Evolutionary conservation across 2,329 filamentous ascomycete genomes (phyloP).

Genomic region (Epichloe baconii): DNA sequence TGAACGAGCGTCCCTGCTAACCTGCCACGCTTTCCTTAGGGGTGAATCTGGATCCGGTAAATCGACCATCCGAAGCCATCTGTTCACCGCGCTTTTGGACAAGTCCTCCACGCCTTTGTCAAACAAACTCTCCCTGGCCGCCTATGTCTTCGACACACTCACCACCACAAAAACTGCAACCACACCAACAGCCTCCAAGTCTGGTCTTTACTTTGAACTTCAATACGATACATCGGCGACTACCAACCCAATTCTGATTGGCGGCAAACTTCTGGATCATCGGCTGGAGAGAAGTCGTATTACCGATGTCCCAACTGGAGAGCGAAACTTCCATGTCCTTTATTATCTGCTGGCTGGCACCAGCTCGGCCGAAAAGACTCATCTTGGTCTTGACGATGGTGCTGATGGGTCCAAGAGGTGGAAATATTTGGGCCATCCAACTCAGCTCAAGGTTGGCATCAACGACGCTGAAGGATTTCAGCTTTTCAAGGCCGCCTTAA

Average conservation of each 20-base stretch:
- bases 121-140: constrained; percentile 81
- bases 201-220: constrained; percentile 87
- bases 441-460: constrained; percentile 91
- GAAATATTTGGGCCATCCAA: constrained; percentile 93
- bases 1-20: neutral
- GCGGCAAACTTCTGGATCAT: constrained; percentile 89
- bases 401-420: constrained; percentile 59
- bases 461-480: constrained; percentile 94
- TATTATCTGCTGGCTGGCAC: constrained; percentile 94
- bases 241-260: constrained; percentile 75
- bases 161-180: constrained; percentile 96
- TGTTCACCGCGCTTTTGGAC: constrained; percentile 72
- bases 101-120: constrained; percentile 90
- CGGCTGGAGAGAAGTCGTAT: constrained; percentile 85
- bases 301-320: constrained; percentile 82
- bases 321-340: constrained; percentile 89
- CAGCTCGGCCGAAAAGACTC: constrained; percentile 75
- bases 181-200: constrained; percentile 89
- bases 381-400: constrained; percentile 51
- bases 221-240: constrained; percentile 88
- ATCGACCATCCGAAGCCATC: constrained; percentile 82
- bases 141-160: constrained; percentile 90
- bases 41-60: constrained; percentile 95
- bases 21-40: constrained; percentile 31
- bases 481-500: constrained; percentile 89